Percentiles rank a stretch among this genome's conserved stretches.
phyloP scores from a whole-genome alignment of 352 stramenopile species.

The Globisporangium paddicum region DNA sequence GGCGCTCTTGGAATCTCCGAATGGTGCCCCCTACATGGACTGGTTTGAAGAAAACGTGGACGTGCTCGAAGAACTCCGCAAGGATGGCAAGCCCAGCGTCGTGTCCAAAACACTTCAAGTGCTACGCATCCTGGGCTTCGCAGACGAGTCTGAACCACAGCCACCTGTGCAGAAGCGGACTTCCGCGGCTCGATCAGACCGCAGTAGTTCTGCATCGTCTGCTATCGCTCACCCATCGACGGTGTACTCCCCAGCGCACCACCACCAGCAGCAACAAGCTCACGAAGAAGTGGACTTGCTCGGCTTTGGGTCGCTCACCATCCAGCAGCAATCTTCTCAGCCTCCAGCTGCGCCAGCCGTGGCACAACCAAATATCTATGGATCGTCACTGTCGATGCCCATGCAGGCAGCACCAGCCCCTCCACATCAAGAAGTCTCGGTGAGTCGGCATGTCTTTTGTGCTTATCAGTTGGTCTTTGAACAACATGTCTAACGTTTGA shows the following conservation, averaged over 20 bases:
- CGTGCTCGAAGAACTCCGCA: conserved; percentile 69
- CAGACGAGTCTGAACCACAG: conserved; percentile 35
- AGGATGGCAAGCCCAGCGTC: conserved; percentile 76
- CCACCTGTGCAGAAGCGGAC: conserved; percentile 15
- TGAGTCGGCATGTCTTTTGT: conserved; percentile 19
- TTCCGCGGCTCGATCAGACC: conserved; percentile 6
- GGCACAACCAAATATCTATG: conserved; percentile 22
- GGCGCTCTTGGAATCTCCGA: conserved; percentile 68
- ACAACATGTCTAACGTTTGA: neutral
- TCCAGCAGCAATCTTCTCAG: conserved; percentile 21
- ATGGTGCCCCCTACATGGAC: conserved; percentile 57
- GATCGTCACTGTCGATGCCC: conserved; percentile 17
- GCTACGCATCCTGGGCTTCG: conserved; percentile 59
- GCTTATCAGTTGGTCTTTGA: neutral
- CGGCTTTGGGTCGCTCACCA: conserved; percentile 54
- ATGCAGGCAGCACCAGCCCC: conserved; percentile 13
- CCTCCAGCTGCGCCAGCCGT: neutral
- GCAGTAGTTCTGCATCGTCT: conserved; percentile 5
- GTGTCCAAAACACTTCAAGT: conserved; percentile 73
- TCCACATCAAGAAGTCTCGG: conserved; percentile 48
- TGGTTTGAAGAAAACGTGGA: conserved; percentile 85
- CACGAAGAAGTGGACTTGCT: conserved; percentile 74
- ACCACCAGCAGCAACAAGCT: conserved; percentile 19
- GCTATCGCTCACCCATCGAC: conserved; percentile 1
- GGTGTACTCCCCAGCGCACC: conserved; percentile 12